Base-by-base conservation (phyloP, 108 stramenopile species). In the Cylindrotheca fusiformis region DNA sequence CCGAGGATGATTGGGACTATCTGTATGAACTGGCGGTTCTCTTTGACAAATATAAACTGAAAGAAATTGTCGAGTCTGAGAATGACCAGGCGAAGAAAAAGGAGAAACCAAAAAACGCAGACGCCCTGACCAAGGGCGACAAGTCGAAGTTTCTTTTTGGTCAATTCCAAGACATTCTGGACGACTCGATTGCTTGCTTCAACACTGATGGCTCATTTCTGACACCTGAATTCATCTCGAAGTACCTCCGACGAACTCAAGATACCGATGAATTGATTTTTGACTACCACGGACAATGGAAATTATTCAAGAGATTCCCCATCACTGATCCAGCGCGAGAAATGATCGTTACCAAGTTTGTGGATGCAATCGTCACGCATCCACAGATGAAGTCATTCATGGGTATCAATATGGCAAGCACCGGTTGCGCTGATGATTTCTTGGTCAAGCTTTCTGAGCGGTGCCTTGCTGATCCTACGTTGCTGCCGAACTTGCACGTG, bases 381-480 rank as follows among this genome's bases (percentile, higher is more conserved):
- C 78, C 78, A 18, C 67, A 63, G 8, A 47, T 57, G 19, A 64
- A 74, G 3, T 59, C 73, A 41, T 52, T 79, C 14, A 79, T 63
- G 21, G 50, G 45, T 12, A 65, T 79, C 52, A 79, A 79, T 48
- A 74, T 79, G 78, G 72, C 78, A 28, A 74, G 74, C 55, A 67
- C 65, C n/a, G 55, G 64, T 3, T 57, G 52, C 32, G 68, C 65
- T 6, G 69, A 79, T 52, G 72, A 74, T 48, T 79, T 69, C 27
- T 47, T 78, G 17, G 48, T 55, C 3, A 20, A 47, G 12, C 59
- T 79, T 49, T 36, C 59, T 0, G 29, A 63, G 22, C 63, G 59
- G 6, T 79, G 78, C 33, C 25, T 73, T 1, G 57, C 31, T 14
- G 55, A 63, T 28, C 46, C 52, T 27, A 54, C 55, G 19, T 19